Evolutionary conservation across 116 monocot species (phyloP).

Genomic region (Posidonia oceanica): DNA sequence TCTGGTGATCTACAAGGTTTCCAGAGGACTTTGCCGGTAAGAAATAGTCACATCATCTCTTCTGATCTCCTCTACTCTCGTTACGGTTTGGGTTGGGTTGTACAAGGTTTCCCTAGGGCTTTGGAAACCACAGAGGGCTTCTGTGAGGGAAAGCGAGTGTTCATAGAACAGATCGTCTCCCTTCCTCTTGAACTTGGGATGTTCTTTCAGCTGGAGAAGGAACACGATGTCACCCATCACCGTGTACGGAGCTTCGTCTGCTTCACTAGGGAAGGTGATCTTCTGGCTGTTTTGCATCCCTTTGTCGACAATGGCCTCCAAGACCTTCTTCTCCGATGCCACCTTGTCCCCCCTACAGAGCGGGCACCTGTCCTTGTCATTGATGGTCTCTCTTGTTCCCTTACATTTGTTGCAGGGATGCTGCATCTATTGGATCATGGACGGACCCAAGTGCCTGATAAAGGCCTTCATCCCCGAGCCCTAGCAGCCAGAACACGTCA

Average conservation of each 20-base stretch:
- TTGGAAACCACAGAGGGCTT: constrained; percentile 94
- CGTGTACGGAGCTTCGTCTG: constrained; percentile 84
- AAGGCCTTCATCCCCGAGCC: constrained; percentile 97
- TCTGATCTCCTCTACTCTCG: too few species aligned
- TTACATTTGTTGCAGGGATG: constrained; percentile 98
- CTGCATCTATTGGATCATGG: constrained; percentile 98
- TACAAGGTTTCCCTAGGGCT: too few species aligned
- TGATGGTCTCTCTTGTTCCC: constrained; percentile 84
- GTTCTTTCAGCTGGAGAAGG: constrained; percentile 87
- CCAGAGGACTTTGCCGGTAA: too few species aligned
- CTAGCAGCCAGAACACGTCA: constrained; percentile 72
- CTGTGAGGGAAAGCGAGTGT: constrained; percentile 79
- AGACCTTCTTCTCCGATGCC: too few species aligned
- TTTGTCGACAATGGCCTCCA: constrained; percentile 73
- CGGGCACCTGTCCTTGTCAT: too few species aligned
- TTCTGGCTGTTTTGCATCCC: constrained; percentile 99
- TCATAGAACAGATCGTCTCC: too few species aligned
- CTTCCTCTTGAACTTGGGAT: constrained; percentile 94
- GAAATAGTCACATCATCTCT: too few species aligned
- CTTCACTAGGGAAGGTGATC: too few species aligned
- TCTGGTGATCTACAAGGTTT: too few species aligned
- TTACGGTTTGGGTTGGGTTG: constrained; percentile 67
- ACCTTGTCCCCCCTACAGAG: too few species aligned
- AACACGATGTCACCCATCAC: constrained; percentile 84
- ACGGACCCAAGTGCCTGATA: constrained; percentile 73